These are phyloP conservation scores for Diaporthe citrichinensis DNA, from an alignment of 2,329 filamentous ascomycete species.

Conservation along the genomic window DNA sequence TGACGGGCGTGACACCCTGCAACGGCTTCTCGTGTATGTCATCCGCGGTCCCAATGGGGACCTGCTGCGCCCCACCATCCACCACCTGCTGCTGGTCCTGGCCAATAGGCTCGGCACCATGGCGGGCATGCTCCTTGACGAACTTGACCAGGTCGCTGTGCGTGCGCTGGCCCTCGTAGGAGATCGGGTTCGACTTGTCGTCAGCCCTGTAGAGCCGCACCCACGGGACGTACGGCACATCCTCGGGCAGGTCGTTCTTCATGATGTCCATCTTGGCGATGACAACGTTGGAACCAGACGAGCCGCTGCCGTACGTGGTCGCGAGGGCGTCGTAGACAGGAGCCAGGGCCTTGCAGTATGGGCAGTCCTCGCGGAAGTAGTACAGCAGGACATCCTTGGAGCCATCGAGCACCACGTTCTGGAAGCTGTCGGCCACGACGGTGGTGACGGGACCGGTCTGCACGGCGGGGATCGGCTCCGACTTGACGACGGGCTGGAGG, in stretches of 20 bases:
- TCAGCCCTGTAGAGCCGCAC: conserved; percentile 98
- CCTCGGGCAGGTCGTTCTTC: conserved; percentile 94
- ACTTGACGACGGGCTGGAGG: conserved; percentile 96
- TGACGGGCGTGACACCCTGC: conserved; percentile 33
- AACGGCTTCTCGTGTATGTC: conserved; percentile 61
- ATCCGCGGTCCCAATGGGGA: conserved; percentile 60
- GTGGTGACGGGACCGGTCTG: conserved; percentile 91
- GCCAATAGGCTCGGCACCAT: conserved; percentile 78
- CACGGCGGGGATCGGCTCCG: conserved; percentile 93
- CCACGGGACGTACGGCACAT: conserved; percentile 97
- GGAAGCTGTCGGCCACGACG: conserved; percentile 94
- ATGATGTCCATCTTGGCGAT: conserved; percentile 99
- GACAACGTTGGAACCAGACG: conserved; percentile 85
- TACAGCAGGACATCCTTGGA: conserved; percentile 97
- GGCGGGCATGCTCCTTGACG: conserved; percentile 93
- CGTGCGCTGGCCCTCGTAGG: conserved; percentile 89
- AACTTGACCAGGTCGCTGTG: conserved; percentile 93
- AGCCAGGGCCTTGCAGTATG: conserved; percentile 98
- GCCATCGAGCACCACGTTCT: conserved; percentile 91
- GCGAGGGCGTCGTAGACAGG: conserved; percentile 97
- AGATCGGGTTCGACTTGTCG: conserved; percentile 85
- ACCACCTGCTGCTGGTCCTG: conserved; percentile 70
- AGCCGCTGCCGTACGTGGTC: conserved; percentile 80
- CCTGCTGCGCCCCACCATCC: conserved; percentile 63
- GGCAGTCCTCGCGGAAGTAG: conserved; percentile 99